Percentiles rank a stretch among this genome's conserved stretches.
Evolutionary conservation across 257 asterid genomes (phyloP).

Genomic region (Rubia yunnanensis): DNA sequence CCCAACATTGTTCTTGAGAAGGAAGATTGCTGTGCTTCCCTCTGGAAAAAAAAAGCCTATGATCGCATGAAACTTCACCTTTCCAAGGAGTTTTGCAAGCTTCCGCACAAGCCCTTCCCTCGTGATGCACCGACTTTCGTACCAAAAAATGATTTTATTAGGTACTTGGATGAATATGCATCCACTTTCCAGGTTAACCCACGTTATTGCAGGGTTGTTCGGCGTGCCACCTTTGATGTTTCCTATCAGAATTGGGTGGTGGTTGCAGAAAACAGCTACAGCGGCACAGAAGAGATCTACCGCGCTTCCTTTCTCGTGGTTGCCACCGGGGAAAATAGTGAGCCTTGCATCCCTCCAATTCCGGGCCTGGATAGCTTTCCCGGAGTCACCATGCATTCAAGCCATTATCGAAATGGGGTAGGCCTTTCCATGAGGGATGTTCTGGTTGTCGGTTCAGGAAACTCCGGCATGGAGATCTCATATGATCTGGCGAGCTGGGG

Average conservation of each 20-base stretch:
- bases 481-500: slow-evolving; percentile 40
- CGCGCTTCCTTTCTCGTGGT: slow-evolving; percentile 31
- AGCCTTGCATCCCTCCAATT: background rate
- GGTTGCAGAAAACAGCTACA: background rate
- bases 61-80: background rate
- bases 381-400: slow-evolving; percentile 38
- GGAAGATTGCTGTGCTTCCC: slow-evolving; percentile 47
- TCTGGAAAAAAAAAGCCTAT: slow-evolving; percentile 30
- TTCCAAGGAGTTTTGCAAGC: slow-evolving; percentile 4
- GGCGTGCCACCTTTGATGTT: slow-evolving; percentile 16
- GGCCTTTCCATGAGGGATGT: slow-evolving; percentile 18
- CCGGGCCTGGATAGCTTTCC: slow-evolving; percentile 25
- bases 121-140: background rate
- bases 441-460: slow-evolving; percentile 56
- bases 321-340: slow-evolving; percentile 22
- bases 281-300: slow-evolving; percentile 10
- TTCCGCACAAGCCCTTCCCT: slow-evolving; percentile 44
- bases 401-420: slow-evolving; percentile 24
- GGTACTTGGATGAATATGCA: background rate
- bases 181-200: slow-evolving; percentile 22
- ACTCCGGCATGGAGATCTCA: slow-evolving; percentile 75
- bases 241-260: background rate
- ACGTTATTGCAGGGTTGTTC: slow-evolving; percentile 7
- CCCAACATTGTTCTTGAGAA: slow-evolving; percentile 45
- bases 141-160: background rate